Conservation (phyloP, 1,284 basidiomycete genomes). For the Puccinia novopanici region DNA sequence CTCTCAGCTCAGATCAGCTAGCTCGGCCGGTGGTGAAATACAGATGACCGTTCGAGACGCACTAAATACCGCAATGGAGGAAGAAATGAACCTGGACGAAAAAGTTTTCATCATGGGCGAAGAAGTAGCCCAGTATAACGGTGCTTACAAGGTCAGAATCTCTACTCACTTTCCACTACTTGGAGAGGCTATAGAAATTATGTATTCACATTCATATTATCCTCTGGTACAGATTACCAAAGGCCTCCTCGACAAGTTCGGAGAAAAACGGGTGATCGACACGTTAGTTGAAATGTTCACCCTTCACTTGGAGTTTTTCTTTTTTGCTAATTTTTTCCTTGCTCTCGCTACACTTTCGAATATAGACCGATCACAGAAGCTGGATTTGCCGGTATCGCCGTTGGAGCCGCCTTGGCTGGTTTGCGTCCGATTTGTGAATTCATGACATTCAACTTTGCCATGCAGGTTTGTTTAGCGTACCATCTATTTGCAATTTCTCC, state of each 20-base stretch:
- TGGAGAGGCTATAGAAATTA: background rate
- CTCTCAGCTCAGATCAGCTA: conserved; percentile 36
- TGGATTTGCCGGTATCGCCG: conserved; percentile 96
- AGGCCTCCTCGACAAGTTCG: conserved; percentile 98
- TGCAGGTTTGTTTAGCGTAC: conserved; percentile 65
- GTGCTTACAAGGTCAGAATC: conserved; percentile 86
- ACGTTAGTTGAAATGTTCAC: conserved; percentile 56
- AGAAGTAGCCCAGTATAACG: conserved; percentile 98
- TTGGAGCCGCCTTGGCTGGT: conserved; percentile 90
- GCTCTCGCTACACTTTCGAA: conserved; percentile 52
- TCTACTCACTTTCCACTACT: background rate
- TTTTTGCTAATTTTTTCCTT: conserved; percentile 50
- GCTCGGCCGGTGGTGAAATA: conserved; percentile 45
- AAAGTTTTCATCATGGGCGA: conserved; percentile 94
- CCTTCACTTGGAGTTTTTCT: conserved; percentile 26
- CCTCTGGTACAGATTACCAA: conserved; percentile 75
- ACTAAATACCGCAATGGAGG: conserved; percentile 97
- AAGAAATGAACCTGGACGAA: conserved; percentile 97
- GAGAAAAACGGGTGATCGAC: conserved; percentile 97
- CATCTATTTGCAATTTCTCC: background rate
- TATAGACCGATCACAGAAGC: conserved; percentile 91
- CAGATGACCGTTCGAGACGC: conserved; percentile 85
- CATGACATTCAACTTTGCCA: conserved; percentile 94
- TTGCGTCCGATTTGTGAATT: conserved; percentile 98
- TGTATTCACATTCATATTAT: background rate